Conservation (phyloP, 169 alveolate genomes). For the Besnoitia besnoiti region DNA sequence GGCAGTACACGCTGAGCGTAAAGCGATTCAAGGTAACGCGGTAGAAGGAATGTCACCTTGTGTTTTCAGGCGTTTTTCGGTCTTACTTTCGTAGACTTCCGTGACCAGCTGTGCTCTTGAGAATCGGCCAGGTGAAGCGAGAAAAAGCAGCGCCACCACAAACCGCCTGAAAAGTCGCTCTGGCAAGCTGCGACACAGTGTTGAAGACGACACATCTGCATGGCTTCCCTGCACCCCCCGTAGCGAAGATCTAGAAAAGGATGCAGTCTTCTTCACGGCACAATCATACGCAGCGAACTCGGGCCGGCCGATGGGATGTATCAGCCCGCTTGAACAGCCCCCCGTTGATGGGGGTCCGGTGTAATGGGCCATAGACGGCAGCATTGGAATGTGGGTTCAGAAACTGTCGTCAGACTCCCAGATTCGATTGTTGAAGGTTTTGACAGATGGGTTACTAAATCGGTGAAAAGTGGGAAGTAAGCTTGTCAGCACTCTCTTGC, state of each 20-base stretch:
- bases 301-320: no score
- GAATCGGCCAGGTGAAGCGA: background rate
- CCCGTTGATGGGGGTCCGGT: no score
- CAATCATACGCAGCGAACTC: background rate
- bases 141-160: background rate
- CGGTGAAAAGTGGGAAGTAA: background rate
- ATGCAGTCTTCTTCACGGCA: background rate
- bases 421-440: no score
- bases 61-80: background rate
- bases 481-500: background rate
- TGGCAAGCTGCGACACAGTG: background rate
- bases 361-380: no score
- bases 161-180: background rate
- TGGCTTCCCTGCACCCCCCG: background rate
- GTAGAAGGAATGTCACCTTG: background rate
- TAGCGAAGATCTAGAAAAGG: background rate
- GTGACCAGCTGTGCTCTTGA: constrained; percentile 71
- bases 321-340: no score
- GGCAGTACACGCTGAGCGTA: constrained; percentile 73
- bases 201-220: background rate
- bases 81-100: constrained; percentile 75
- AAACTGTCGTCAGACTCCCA: no score
- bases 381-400: no score
- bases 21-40: background rate
- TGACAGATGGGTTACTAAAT: no score